Evolutionary conservation across 495 filamentous ascomycete species (phyloP).

Genomic region (Tuber microsphaerosporum): DNA sequence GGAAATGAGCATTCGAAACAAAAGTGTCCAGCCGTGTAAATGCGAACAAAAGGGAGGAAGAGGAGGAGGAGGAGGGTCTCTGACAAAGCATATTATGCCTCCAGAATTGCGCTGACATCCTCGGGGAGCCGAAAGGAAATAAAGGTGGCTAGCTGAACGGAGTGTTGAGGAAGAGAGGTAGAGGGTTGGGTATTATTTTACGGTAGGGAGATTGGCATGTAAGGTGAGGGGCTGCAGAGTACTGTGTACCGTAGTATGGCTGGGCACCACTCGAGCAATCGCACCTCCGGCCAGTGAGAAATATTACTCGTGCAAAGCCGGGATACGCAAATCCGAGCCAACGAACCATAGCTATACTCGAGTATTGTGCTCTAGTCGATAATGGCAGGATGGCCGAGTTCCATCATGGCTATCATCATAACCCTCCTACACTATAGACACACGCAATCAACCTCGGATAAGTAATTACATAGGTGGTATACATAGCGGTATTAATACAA

Average conservation of each 20-base stretch:
- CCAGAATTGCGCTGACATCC: not conserved
- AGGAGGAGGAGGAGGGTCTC: not conserved
- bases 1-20: constrained; percentile 11
- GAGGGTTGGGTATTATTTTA: too few species aligned
- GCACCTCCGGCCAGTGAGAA: too few species aligned
- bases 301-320: not conserved
- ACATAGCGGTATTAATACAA: not conserved
- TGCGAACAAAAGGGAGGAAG: not conserved
- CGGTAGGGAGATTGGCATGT: too few species aligned
- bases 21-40: constrained; percentile 17
- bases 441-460: not conserved
- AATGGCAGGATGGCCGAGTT: not conserved
- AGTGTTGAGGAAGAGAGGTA: not conserved
- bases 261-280: too few species aligned
- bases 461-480: not conserved
- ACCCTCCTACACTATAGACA: not conserved
- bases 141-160: not conserved
- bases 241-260: too few species aligned
- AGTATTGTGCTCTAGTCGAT: not conserved
- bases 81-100: not conserved
- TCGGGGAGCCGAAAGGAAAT: not conserved
- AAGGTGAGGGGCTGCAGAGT: too few species aligned
- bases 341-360: not conserved
- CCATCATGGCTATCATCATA: not conserved
- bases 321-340: not conserved